phyloP scores from a whole-genome alignment of 106 monocot genomes.

The Chionographis japonica region DNA sequence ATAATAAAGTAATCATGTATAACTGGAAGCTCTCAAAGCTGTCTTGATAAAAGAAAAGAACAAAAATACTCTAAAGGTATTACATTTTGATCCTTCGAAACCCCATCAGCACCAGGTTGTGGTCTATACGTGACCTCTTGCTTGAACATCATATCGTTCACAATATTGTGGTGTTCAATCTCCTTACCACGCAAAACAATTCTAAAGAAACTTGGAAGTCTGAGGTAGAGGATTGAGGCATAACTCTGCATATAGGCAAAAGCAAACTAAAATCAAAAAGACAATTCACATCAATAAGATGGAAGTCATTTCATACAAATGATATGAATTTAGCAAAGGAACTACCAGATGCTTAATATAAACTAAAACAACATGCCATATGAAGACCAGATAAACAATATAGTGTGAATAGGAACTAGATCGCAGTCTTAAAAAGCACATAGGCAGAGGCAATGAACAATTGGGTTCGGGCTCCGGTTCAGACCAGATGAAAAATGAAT shows the following conservation, averaged over 20 bases:
- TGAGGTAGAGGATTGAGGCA: slow-evolving; percentile 92
- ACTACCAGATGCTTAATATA: background rate
- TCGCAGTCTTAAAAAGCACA: no score
- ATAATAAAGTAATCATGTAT: background rate
- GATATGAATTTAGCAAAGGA: background rate
- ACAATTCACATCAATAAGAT: background rate
- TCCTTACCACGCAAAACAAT: slow-evolving; percentile 88
- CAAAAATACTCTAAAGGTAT: background rate
- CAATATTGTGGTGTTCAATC: slow-evolving; percentile 80
- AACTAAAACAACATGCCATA: no score
- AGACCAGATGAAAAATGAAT: no score
- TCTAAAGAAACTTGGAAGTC: slow-evolving; percentile 62
- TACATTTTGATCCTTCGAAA: slow-evolving; percentile 56
- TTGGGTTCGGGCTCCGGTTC: no score
- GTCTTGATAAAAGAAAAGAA: slow-evolving; percentile 2
- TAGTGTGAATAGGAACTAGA: no score
- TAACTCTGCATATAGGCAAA: slow-evolving; percentile 66
- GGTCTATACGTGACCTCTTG: slow-evolving; percentile 76
- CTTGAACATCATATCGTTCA: slow-evolving; percentile 87
- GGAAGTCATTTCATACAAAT: background rate
- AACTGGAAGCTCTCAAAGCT: background rate
- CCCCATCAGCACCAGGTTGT: slow-evolving; percentile 27
- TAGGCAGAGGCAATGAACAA: no score
- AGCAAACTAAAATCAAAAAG: background rate
- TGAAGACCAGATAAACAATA: no score